Percentiles rank a stretch among this genome's conserved stretches.
phyloP scores from a whole-genome alignment of 306 rosid genomes.

The Medicago lupulina region DNA sequence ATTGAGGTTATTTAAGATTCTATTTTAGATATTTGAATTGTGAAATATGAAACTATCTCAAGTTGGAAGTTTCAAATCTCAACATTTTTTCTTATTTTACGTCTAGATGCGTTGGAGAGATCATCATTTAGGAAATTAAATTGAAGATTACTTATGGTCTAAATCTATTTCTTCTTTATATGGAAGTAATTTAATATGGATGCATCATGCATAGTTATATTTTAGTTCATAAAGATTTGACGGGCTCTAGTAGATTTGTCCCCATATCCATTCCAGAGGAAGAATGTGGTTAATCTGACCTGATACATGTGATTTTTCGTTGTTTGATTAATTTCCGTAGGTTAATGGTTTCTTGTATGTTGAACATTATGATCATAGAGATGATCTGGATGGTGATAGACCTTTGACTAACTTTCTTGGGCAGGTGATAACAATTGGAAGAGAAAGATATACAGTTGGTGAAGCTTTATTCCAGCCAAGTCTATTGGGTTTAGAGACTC shows the following conservation, averaged over 20 bases:
- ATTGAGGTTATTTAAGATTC: conserved; percentile 28
- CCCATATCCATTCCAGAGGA: not conserved
- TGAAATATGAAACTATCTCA: conserved; percentile 18
- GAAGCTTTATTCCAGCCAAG: conserved; percentile 96
- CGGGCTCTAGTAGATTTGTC: not conserved
- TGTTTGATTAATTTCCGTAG: conserved; percentile 6
- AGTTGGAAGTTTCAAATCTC: not conserved
- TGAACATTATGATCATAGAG: conserved; percentile 1
- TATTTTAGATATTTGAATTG: conserved; percentile 29
- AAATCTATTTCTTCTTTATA: not conserved
- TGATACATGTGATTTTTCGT: conserved; percentile 15
- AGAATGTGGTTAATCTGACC: not conserved
- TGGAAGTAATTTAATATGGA: conserved; percentile 6
- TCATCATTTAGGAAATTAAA: conserved; percentile 13
- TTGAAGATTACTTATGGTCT: conserved; percentile 3
- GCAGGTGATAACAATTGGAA: conserved; percentile 86
- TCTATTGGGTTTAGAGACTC: conserved; percentile 86
- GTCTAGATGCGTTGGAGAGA: not conserved
- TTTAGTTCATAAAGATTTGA: not conserved
- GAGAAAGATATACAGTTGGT: conserved; percentile 87
- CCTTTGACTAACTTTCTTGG: conserved; percentile 8
- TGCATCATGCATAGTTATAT: conserved; percentile 11
- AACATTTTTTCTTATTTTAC: not conserved
- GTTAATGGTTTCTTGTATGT: conserved; percentile 2
- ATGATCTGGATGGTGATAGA: conserved; percentile 17